phyloP scores from a whole-genome alignment of 768 basidiomycete genomes.

The Lactifluus piperatus region DNA sequence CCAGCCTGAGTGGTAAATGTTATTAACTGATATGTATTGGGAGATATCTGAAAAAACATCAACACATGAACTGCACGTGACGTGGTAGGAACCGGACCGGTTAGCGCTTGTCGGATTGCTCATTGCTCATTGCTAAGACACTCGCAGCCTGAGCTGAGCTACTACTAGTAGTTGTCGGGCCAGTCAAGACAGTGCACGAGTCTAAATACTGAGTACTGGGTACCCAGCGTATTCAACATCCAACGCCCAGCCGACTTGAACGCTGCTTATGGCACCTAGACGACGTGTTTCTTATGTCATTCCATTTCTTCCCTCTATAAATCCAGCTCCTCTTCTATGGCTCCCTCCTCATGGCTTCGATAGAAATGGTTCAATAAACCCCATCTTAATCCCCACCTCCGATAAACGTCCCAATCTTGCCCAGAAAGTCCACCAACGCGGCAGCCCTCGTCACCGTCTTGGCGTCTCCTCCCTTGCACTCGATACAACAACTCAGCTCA shows the following conservation, averaged over 20 bases:
- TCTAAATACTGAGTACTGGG: neutral
- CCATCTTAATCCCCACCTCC: conserved; percentile 47
- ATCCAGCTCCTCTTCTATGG: conserved; percentile 52
- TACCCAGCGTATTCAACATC: too few species aligned
- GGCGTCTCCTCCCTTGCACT: conserved; percentile 83
- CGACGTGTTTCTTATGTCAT: conserved; percentile 85
- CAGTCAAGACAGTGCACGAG: neutral
- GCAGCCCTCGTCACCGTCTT: conserved; percentile 54
- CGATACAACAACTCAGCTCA: conserved; percentile 70
- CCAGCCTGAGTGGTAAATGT: too few species aligned
- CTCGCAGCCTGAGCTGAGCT: too few species aligned
- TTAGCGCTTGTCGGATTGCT: too few species aligned
- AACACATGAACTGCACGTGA: too few species aligned
- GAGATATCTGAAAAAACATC: too few species aligned
- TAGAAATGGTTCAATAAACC: conserved; percentile 59
- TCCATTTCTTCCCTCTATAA: conserved; percentile 48
- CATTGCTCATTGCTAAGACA: too few species aligned
- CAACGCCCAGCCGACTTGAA: neutral
- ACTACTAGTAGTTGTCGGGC: neutral
- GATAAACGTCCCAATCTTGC: neutral
- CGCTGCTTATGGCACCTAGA: conserved; percentile 27
- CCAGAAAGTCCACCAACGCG: neutral
- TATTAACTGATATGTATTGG: too few species aligned
- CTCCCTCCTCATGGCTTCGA: conserved; percentile 59
- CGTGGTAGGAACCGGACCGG: too few species aligned